Base-by-base conservation (phyloP, 1,284 basidiomycete species). In the Tetrapyrgos nigripes region DNA sequence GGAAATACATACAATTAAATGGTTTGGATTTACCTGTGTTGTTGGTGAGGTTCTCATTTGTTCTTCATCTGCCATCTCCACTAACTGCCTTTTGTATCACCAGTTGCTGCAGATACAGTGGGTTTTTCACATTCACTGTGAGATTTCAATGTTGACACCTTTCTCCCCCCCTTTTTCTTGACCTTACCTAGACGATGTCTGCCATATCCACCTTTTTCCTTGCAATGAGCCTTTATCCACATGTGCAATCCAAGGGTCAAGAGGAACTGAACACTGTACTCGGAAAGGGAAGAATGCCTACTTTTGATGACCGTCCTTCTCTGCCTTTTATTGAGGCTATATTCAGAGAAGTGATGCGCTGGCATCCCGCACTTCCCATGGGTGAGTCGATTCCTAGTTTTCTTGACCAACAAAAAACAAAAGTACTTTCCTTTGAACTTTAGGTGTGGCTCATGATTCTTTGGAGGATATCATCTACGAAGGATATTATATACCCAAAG, bases 271-370 rank as follows among this genome's bases (percentile, higher is more conserved):
- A 73, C 55, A 43, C 56, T n/a, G 68, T 73, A 6, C 59, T 72
- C 33, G 70, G 72, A 8, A 23, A 17, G 9, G 64, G 66, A 14
- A 56, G 72, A 46, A 51, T 74, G 1, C 75, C 75, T 0, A 63
- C 58, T 21, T 68, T 75, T 29, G 62, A 62, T 4, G 75, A 77
- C 45, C 50, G 68, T 23, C 52, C 57, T 4, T 57, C 50, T 4
- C 49, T 75, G 17, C 67, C 70, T 1, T 74, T 72, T 57, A 60
- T 73, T 27, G 61, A 68, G 28, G 69, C 71, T 1, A 52, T 70
- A 6, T 59, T 72, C 3, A 64, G 70, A 33, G 75, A 77, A 59
- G 62, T 68, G 2, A 47, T 73, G 49, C 59, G 73, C 17, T 74
- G 70, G 72, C 52, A 60, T 27, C 53, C 50, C 8, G 49, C 55